Evolutionary conservation across 441 rosid genomes (phyloP), one percentile per base, ranked within the genome.

Genomic region (Brassica hybrid): DNA sequence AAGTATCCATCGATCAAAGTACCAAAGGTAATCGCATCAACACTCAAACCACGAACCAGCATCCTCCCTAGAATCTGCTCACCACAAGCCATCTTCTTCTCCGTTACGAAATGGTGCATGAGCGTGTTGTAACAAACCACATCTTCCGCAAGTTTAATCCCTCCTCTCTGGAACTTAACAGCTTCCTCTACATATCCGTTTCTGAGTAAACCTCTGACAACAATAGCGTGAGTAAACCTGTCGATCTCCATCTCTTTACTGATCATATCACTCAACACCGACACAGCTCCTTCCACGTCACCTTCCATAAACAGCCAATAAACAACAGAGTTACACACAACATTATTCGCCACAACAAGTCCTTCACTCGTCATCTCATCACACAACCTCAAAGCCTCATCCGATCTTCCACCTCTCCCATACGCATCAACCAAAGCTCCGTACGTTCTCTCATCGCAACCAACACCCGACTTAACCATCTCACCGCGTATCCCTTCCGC

Each of bases 61-160:
- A 91, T 89, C 61, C 79, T 77, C 77, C 87, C 87, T 3, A 87
- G 61, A 7, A 87, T 80, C 82, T 88, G 90, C 72, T 80, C 85
- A 68, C 78, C 86, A 71, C 84, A 86, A 3, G 77, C 57, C 52
- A 83, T 30, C 77, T 86, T 81, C 30, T 78, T 85, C 43, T 71
- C 80, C 52, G 27, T 84, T 57, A 84, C 83, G 1, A 87, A 80
- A 76, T 83, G 78, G 73, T 85, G 78, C 57, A 91, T 80, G 66
- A 91, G 86, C 30, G 87, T 81, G 36, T 89, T 91, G 80, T 83
- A 75, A 10, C 88, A 75, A 78, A 74, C 80, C 10, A 83, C 69
- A 81, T 91, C 97, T 43, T 62, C 77, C 59, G 52, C 54, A 1
- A 86, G 82, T 34, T 77, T 83, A 81, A 85, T 43, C 73, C 77